phyloP scores from a whole-genome alignment of 345 rosid species.

The Citrus mangshanensis region DNA sequence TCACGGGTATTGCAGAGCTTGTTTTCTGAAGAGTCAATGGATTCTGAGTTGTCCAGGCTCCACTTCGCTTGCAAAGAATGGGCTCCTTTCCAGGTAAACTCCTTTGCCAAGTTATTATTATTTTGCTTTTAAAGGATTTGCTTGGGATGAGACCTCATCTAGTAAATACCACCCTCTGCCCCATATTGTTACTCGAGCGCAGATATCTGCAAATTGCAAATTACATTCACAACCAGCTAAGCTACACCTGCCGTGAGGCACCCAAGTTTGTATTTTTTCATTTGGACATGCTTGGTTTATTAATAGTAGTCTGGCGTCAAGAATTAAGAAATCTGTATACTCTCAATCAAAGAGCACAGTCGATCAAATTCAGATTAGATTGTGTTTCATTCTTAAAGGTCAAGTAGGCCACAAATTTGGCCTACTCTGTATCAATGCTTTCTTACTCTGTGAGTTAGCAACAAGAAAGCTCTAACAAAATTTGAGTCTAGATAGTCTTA shows the following conservation, averaged over 20 bases:
- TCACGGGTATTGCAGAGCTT: slow-evolving; percentile 28
- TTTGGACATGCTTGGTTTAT: no score
- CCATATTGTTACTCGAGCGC: no score
- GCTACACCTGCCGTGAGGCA: no score
- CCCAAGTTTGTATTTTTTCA: neutral
- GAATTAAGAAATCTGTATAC: no score
- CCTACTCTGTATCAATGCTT: neutral
- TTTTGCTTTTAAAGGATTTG: no score
- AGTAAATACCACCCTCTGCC: no score
- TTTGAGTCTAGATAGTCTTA: neutral
- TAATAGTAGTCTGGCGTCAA: no score
- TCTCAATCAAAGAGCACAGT: no score
- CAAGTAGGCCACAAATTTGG: neutral
- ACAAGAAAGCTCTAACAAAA: neutral
- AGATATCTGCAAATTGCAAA: no score
- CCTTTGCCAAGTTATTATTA: neutral
- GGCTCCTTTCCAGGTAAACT: slow-evolving; percentile 26
- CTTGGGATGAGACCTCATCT: no score
- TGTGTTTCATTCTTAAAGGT: neutral
- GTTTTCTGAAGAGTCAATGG: slow-evolving; percentile 27
- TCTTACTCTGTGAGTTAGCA: neutral
- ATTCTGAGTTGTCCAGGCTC: slow-evolving; percentile 34
- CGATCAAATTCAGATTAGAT: neutral
- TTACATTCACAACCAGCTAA: no score
- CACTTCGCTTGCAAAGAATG: neutral